Base-by-base conservation (phyloP, 2,329 filamentous ascomycete genomes). In the Arthrobotrys musiformis region DNA sequence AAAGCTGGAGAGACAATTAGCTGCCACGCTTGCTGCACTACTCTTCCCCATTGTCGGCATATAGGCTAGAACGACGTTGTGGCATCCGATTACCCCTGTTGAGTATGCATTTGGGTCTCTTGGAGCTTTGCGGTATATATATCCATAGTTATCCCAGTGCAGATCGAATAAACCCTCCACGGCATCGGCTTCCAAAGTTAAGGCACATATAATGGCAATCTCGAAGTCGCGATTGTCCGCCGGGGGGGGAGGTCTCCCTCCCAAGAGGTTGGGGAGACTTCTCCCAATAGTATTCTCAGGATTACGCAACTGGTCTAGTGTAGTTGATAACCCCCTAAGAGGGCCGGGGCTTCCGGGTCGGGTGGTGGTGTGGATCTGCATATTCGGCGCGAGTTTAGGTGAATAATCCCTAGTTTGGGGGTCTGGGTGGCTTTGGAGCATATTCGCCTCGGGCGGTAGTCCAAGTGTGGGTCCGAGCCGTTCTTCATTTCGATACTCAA, bases 161-260 rank as follows among this genome's bases (percentile, higher is more conserved):
- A 82, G 60, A 63, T 84, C 82, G 33, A 83, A 79, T 2, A 80
- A 37, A 5, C 70, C 44, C 8, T 66, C 17, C 9, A 82, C 80
- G n/a, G 82, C 83, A 26, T 82, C 79, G 15, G 78, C 79, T 66
- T 84, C 82, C 9, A 79, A 68, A 15, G 79, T 61, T 19, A 84
- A 76, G 5, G 83, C 82, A 68, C 83, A 84, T 46, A 84, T 81
- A 19, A 84, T 81, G 15, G 81, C 82, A 40, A 84, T 75, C 11
- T 81, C 80, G 79, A 84, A 84, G n/a, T 72, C 78, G 1, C 68
- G 2, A 54, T 70, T 75, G 60, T 22, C 19, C 19, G n/a, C n/a
- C 15, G 33, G 56, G 17, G 30, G 50, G 19, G 50, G n/a, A 33
- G 50, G 50, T 7, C 22, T 54, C 3, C 11, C 48, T n/a, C 19